phyloP scores from a whole-genome alignment of 2,329 filamentous ascomycete genomes.

The Fusarium graminum region DNA sequence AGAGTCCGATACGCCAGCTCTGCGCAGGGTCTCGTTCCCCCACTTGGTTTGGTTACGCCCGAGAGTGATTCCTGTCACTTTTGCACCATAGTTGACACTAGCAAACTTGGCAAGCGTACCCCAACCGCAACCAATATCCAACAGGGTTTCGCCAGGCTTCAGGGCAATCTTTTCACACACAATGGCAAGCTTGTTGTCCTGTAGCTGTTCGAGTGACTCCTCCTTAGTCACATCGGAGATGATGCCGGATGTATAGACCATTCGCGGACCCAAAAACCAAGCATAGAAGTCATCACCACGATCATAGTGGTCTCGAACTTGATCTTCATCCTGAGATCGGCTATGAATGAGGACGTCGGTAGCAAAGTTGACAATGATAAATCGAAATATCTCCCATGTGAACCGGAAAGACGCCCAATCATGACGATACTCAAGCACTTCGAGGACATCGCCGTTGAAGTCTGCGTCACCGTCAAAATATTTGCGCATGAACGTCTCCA shows the following conservation, averaged over 20 bases:
- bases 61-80: conserved; percentile 88
- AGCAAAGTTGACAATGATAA: conserved; percentile 84
- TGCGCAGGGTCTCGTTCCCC: conserved; percentile 88
- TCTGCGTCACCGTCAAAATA: conserved; percentile 93
- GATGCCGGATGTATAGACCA: conserved; percentile 96
- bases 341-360: conserved; percentile 91
- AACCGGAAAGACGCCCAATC: conserved; percentile 95
- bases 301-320: conserved; percentile 96
- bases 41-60: conserved; percentile 94
- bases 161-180: conserved; percentile 94
- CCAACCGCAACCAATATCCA: conserved; percentile 97
- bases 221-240: conserved; percentile 87
- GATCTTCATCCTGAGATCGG: conserved; percentile 91
- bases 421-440: conserved; percentile 89
- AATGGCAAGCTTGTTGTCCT: conserved; percentile 94
- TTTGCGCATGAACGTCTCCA: conserved; percentile 94
- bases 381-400: conserved; percentile 83
- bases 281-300: conserved; percentile 95
- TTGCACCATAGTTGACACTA: conserved; percentile 86
- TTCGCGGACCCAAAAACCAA: conserved; percentile 95
- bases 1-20: conserved; percentile 80
- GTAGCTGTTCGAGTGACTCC: conserved; percentile 89
- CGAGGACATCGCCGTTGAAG: conserved; percentile 89
- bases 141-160: conserved; percentile 80
- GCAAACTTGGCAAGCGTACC: conserved; percentile 92